Conservation (phyloP, 2,329 filamentous ascomycete species). For the Aspergillus quadrilineatus region DNA sequence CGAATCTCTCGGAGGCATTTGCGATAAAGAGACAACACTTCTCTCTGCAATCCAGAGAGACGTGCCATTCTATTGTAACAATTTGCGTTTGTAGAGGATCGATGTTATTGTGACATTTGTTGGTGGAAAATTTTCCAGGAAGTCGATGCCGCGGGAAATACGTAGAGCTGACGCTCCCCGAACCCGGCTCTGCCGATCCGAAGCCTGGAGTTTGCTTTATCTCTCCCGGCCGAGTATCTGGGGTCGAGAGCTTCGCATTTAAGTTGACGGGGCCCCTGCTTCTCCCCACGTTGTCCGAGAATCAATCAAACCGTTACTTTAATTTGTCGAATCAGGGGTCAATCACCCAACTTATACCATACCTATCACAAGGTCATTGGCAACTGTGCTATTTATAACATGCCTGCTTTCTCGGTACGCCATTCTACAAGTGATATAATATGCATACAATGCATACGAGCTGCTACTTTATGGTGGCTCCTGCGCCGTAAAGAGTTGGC, state of each 20-base stretch:
- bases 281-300: background rate
- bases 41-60: conserved; percentile 84
- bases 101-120: conserved; percentile 5
- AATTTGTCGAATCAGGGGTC: no score
- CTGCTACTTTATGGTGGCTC: background rate
- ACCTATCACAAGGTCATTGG: background rate
- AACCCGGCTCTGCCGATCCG: conserved; percentile 1
- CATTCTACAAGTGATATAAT: background rate
- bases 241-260: conserved; percentile 3
- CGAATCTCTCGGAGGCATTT: conserved; percentile 77
- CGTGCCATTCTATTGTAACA: conserved; percentile 35
- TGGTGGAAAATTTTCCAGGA: conserved; percentile 1
- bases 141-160: conserved; percentile 1
- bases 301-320: no score
- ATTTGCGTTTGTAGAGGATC: background rate
- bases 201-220: conserved; percentile 8
- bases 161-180: background rate
- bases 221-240: conserved; percentile 31
- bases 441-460: background rate
- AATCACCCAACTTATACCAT: no score
- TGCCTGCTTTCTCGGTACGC: conserved; percentile 52
- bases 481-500: background rate
- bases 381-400: conserved; percentile 19
- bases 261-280: background rate
- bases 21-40: conserved; percentile 83